Percentiles rank a stretch among this genome's conserved stretches.
phyloP scores from a whole-genome alignment of 2,329 filamentous ascomycete species.

The Fusarium verticillioides region DNA sequence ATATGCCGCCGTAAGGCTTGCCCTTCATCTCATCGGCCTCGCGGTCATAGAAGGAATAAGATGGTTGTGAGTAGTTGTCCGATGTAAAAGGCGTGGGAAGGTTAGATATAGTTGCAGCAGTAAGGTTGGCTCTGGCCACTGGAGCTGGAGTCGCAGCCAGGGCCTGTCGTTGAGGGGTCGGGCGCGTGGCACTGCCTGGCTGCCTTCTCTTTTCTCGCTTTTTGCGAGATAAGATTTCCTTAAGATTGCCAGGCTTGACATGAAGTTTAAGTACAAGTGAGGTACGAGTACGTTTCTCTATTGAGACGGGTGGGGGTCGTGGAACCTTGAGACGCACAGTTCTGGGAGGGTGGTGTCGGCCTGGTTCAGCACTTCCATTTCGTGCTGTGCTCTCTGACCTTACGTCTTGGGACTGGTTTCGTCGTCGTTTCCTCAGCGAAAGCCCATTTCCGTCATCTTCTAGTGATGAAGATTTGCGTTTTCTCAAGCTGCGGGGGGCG shows the following conservation, averaged over 20 bases:
- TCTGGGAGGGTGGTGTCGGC: conserved; percentile 59
- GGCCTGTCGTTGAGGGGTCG: conserved; percentile 42
- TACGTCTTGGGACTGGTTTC: conserved; percentile 59
- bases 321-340: conserved; percentile 66
- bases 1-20: conserved; percentile 94
- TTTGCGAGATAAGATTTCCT: conserved; percentile 51
- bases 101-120: conserved; percentile 36
- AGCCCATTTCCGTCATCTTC: conserved; percentile 67
- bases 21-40: conserved; percentile 89
- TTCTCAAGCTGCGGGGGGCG: conserved; percentile 80
- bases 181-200: conserved; percentile 30
- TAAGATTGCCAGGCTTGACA: conserved; percentile 52
- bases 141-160: conserved; percentile 16
- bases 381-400: conserved; percentile 50
- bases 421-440: conserved; percentile 64
- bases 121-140: conserved; percentile 33
- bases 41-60: conserved; percentile 89
- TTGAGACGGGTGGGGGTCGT: conserved; percentile 54
- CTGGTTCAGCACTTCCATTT: conserved; percentile 46
- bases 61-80: conserved; percentile 76
- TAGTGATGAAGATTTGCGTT: conserved; percentile 82
- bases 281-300: conserved; percentile 53
- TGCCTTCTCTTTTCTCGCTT: conserved; percentile 49
- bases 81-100: conserved; percentile 68
- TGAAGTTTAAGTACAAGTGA: conserved; percentile 52